Evolutionary conservation across 305 asterid species (phyloP).

Genomic region (Fraxinus greggii): DNA sequence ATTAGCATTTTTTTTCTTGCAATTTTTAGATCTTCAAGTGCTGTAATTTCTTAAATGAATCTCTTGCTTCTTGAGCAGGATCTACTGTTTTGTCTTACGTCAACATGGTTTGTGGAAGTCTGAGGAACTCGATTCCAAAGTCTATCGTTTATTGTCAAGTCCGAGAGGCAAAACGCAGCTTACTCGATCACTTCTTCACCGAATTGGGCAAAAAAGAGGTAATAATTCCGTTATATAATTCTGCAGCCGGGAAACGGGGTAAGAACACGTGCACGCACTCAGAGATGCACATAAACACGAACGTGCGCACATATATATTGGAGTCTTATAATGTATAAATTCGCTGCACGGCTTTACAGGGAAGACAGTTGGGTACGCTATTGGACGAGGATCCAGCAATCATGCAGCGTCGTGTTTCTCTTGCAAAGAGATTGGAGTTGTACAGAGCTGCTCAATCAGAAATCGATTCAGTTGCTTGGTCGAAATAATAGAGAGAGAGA

Average conservation of each 20-base stretch:
- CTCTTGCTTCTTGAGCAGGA: slow-evolving; percentile 35
- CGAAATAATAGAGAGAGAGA: slow-evolving; percentile 36
- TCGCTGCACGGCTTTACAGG: slow-evolving; percentile 33
- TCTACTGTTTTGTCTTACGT: slow-evolving; percentile 69
- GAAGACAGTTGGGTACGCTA: slow-evolving; percentile 51
- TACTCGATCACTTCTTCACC: slow-evolving; percentile 67
- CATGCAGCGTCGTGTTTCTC: slow-evolving; percentile 57
- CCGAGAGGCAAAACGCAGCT: slow-evolving; percentile 78
- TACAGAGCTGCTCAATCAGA: slow-evolving; percentile 70
- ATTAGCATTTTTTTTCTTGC: background rate
- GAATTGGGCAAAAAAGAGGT: slow-evolving; percentile 72
- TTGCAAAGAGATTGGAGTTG: slow-evolving; percentile 71
- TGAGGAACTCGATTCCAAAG: slow-evolving; percentile 78
- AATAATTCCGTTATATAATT: background rate
- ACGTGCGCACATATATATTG: background rate
- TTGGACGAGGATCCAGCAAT: slow-evolving; percentile 81
- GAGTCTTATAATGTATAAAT: background rate
- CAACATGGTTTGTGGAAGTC: slow-evolving; percentile 63
- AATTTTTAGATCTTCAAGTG: slow-evolving; percentile 5
- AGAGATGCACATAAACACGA: background rate
- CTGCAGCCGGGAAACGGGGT: background rate
- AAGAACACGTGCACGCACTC: background rate
- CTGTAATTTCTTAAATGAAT: background rate
- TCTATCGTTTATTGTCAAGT: slow-evolving; percentile 75
- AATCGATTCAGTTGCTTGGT: slow-evolving; percentile 75